Conservation (phyloP, 2,329 filamentous ascomycete genomes). For the Pseudonectria buxi region DNA sequence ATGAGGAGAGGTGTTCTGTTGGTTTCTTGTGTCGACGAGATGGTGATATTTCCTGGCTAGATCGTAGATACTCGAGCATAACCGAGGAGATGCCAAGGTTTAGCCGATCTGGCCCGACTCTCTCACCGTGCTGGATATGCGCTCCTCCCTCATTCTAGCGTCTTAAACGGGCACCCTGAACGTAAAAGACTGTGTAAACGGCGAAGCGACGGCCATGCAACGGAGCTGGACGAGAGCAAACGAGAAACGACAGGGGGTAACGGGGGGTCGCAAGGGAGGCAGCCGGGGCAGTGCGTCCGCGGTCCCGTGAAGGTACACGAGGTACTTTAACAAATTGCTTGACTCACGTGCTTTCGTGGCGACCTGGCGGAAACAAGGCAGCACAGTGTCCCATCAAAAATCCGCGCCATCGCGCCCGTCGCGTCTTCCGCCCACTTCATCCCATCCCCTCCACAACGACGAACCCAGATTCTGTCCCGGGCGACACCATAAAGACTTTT, state of each 20-base stretch:
- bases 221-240: slow-evolving; percentile 1
- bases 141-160: too few relatives aligned
- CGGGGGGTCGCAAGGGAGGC: slow-evolving; percentile 1
- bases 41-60: too few relatives aligned
- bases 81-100: slow-evolving; percentile 23
- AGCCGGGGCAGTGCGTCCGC: background rate
- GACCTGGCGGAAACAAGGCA: slow-evolving; percentile 30
- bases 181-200: slow-evolving; percentile 1
- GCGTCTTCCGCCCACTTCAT: slow-evolving; percentile 37
- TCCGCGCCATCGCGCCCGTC: slow-evolving; percentile 37
- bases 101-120: slow-evolving; percentile 18
- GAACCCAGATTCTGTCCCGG: slow-evolving; percentile 5
- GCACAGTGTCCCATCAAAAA: slow-evolving; percentile 28
- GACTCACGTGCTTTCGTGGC: slow-evolving; percentile 39
- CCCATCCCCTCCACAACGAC: slow-evolving; percentile 30
- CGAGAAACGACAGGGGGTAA: background rate
- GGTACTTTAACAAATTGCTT: slow-evolving; percentile 8
- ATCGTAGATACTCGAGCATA: slow-evolving; percentile 20
- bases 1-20: too few relatives aligned
- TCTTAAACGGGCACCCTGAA: background rate
- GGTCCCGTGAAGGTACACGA: background rate
- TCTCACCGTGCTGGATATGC: background rate
- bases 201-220: slow-evolving; percentile 2
- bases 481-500: slow-evolving; percentile 23
- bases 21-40: too few relatives aligned